Evolutionary conservation across 306 rosid species (phyloP), one percentile per base, ranked within the genome.

Genomic region (Quercus aquifolioides): DNA sequence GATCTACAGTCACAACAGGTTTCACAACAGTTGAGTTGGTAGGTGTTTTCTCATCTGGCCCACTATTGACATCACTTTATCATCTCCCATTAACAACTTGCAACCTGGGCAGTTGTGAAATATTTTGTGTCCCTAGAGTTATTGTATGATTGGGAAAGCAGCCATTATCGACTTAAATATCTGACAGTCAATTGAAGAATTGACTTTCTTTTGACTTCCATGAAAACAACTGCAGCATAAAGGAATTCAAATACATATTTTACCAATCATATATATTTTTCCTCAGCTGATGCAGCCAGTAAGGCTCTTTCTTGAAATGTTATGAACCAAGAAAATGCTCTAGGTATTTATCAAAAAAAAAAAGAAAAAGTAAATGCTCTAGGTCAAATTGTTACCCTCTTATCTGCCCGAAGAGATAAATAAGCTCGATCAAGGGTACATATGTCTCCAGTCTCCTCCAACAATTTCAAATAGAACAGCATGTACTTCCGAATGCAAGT

Each of bases 401-500:
- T 92, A 89, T 94, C 99, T 76, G 94, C 90, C 57, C 97, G 91
- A 70, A 94, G 95, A 80, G 97, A 88, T 84, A 88, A 78, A 85
- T 92, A 94, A 6, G 99, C 97, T 72, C 97, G 97, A 56, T 94
- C 99, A 75, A 94, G 99, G 76, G 96, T 92, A 83, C 89, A 87
- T 67, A 88, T 91, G 83, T 94, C 99, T 85, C 94, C 95, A 49
- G 97, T 89, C 89, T 94, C 97, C 87, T 94, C 99, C 88, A 94
- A 82, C 51, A 92, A 89, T 82, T 91, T 89, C 91, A 94, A 91
- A 83, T 94, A 94, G 86, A 94, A 91, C 68, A 91, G 78, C 79
- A 92, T 82, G 84, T 94, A 94, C 88, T 94, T 94, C 62, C 97
- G 87, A 71, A 94, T 94, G 84, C 99, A 94, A 75, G 99, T 94